Evolutionary conservation across 2,329 filamentous ascomycete species (phyloP).

Genomic region (Neofusicoccum kwambonambiense): DNA sequence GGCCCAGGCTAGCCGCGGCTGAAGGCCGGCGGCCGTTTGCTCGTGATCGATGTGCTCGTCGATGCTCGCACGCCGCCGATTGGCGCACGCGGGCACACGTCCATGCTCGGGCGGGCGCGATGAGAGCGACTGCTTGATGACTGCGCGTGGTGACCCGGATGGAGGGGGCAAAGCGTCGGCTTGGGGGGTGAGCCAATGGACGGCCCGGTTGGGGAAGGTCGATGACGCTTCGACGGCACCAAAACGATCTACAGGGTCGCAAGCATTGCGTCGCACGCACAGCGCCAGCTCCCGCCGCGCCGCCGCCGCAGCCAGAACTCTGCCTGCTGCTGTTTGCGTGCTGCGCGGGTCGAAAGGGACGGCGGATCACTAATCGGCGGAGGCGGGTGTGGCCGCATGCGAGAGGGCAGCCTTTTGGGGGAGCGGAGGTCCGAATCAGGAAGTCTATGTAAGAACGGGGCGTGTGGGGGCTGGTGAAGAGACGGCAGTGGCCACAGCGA

Average conservation of each 20-base stretch:
- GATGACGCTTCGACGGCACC: slow-evolving; percentile 18
- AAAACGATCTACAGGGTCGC: slow-evolving; percentile 14
- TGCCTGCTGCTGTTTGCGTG: neutral
- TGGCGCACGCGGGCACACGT: neutral
- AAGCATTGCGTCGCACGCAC: neutral
- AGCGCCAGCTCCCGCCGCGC: neutral
- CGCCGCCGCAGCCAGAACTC: neutral
- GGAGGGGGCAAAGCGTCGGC: neutral
- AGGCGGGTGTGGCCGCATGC: too few relatives aligned
- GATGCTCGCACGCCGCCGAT: too few relatives aligned
- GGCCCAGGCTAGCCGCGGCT: neutral
- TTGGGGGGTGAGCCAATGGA: neutral
- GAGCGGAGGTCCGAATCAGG: too few relatives aligned
- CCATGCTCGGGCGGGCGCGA: neutral
- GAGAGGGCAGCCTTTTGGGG: too few relatives aligned
- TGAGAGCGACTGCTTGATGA: neutral
- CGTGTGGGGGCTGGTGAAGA: too few relatives aligned
- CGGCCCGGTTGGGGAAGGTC: neutral
- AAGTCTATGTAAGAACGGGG: too few relatives aligned
- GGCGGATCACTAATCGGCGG: too few relatives aligned
- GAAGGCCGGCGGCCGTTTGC: neutral
- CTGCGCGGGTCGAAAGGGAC: too few relatives aligned
- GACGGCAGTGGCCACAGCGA: too few relatives aligned
- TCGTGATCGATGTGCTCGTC: too few relatives aligned
- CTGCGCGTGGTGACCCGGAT: neutral